Evolutionary conservation across 179 eudicot genomes (phyloP).

Genomic region (Vitellaria paradoxa): DNA sequence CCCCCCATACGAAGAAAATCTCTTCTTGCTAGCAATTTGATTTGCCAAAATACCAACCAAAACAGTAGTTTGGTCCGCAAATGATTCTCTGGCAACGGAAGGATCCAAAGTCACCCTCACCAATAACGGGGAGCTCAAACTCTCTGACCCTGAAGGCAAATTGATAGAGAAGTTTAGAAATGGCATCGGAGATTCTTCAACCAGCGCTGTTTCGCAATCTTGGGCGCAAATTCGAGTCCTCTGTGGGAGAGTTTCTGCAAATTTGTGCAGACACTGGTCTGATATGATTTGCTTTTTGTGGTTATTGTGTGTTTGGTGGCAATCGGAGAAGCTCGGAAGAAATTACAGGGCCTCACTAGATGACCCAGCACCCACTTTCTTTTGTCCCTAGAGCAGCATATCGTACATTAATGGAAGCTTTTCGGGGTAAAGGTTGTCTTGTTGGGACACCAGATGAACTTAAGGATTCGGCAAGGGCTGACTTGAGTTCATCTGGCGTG

Average conservation of each 20-base stretch:
- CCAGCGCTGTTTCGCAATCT: not conserved
- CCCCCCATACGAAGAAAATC: not conserved
- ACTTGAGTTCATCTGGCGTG: constrained; percentile 79
- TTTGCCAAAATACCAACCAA: not conserved
- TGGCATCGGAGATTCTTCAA: no score
- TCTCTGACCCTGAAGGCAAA: not conserved
- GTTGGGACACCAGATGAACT: constrained; percentile 75
- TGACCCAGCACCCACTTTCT: constrained; percentile 95
- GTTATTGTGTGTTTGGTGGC: constrained; percentile 92
- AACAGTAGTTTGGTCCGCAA: no score
- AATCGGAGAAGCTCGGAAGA: constrained; percentile 81
- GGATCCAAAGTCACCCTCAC: no score
- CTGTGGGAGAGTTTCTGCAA: constrained; percentile 2
- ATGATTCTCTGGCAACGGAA: not conserved
- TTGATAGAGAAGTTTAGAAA: not conserved
- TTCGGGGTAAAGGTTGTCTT: constrained; percentile 90
- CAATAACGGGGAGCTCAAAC: not conserved
- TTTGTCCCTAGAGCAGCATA: constrained; percentile 84
- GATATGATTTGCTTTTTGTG: constrained; percentile 83
- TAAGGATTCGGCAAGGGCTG: constrained; percentile 70
- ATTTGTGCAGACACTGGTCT: constrained; percentile 71
- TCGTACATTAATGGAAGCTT: constrained; percentile 73
- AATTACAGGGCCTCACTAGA: constrained; percentile 71
- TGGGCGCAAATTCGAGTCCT: no score
- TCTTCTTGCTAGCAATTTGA: not conserved